Conservation (phyloP, 805 yeast species). For the Wickerhamiella siamensis region DNA sequence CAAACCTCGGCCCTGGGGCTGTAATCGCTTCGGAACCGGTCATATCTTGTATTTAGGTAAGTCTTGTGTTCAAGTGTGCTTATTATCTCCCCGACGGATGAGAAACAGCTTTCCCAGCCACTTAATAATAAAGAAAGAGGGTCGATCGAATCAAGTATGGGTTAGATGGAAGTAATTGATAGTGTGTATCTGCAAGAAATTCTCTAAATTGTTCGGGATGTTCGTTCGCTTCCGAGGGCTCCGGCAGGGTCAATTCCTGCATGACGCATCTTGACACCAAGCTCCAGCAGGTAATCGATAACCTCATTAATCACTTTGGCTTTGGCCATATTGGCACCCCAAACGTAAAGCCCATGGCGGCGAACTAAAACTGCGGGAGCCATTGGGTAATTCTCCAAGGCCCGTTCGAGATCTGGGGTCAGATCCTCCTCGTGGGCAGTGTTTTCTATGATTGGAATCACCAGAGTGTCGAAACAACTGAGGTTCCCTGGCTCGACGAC, state of each 20-base stretch:
- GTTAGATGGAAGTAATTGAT: too few relatives aligned
- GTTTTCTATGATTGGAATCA: conserved; percentile 83
- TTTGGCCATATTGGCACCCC: conserved; percentile 88
- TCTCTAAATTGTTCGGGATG: neutral
- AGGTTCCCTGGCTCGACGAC: conserved; percentile 53
- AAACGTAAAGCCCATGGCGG: conserved; percentile 90
- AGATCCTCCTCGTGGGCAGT: conserved; percentile 80
- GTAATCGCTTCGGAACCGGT: too few relatives aligned
- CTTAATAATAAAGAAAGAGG: too few relatives aligned
- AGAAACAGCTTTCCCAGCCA: too few relatives aligned
- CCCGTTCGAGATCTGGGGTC: conserved; percentile 42
- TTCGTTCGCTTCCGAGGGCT: neutral
- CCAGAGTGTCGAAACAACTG: conserved; percentile 57
- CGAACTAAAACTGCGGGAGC: conserved; percentile 80
- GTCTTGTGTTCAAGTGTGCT: too few relatives aligned
- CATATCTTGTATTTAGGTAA: too few relatives aligned
- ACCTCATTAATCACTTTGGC: conserved; percentile 91
- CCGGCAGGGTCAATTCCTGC: conserved; percentile 3
- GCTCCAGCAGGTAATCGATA: conserved; percentile 71
- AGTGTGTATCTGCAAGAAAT: neutral
- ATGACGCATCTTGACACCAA: conserved; percentile 31
- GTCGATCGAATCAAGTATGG: too few relatives aligned
- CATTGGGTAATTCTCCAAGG: conserved; percentile 56
- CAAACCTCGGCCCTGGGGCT: too few relatives aligned
- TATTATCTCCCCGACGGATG: too few relatives aligned